Evolutionary conservation across 2,329 filamentous ascomycete genomes (phyloP).

Genomic region (Aspergillus sclerotialis): DNA sequence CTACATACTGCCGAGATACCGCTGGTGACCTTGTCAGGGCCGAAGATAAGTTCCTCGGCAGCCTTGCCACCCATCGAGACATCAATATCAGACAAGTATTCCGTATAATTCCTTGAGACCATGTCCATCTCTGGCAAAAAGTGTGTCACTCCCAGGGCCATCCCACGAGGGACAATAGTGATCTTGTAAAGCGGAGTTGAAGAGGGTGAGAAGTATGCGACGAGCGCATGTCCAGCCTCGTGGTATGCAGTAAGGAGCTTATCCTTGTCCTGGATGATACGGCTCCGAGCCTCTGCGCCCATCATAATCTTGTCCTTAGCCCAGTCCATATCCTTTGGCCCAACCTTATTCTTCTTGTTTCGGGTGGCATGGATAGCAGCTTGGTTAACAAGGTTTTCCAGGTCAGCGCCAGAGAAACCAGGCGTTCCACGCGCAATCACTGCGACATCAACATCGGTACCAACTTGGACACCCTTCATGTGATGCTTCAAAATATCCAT

Average conservation of each 20-base stretch:
- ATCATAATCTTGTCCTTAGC: constrained; percentile 97
- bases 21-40: constrained; percentile 82
- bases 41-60: constrained; percentile 84
- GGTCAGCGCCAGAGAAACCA: constrained; percentile 88
- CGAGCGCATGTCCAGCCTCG: constrained; percentile 90
- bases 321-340: constrained; percentile 83
- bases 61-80: constrained; percentile 80
- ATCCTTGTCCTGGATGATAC: constrained; percentile 86
- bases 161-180: constrained; percentile 87
- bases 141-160: constrained; percentile 77
- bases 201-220: constrained; percentile 72
- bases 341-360: constrained; percentile 67
- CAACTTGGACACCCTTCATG: constrained; percentile 80
- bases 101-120: constrained; percentile 77
- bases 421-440: constrained; percentile 80
- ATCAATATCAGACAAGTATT: constrained; percentile 75
- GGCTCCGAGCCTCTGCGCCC: constrained; percentile 85
- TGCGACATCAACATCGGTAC: constrained; percentile 72
- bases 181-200: constrained; percentile 87
- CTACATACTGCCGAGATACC: constrained; percentile 68
- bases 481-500: constrained; percentile 91
- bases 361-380: constrained; percentile 93
- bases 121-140: constrained; percentile 88
- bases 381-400: constrained; percentile 96
- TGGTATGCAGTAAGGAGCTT: constrained; percentile 95